These are phyloP conservation scores for Pterulicium gracile DNA, from an alignment of 1,284 basidiomycete species.

Conservation along the genomic window DNA sequence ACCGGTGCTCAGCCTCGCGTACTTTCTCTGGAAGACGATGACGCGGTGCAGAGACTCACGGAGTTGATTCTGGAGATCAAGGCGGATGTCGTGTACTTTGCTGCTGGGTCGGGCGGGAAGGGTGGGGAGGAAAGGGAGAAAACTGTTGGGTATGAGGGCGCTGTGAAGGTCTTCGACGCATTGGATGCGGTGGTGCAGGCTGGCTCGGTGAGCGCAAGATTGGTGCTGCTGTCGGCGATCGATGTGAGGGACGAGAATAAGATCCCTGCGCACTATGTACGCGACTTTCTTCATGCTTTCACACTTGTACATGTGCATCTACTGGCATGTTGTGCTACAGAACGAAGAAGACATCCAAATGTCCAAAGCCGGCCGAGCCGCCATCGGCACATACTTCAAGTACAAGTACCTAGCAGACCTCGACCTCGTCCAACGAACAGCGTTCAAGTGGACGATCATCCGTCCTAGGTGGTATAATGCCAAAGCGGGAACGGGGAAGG, in stretches of 20 bases:
- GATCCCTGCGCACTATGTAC: conserved; percentile 47
- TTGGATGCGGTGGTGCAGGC: conserved; percentile 38
- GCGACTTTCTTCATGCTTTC: conserved; percentile 13
- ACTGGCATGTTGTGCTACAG: no score
- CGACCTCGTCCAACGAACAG: conserved; percentile 42
- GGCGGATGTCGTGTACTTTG: conserved; percentile 56
- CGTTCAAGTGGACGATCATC: conserved; percentile 62
- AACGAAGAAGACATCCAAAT: conserved; percentile 34
- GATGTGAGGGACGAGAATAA: conserved; percentile 47
- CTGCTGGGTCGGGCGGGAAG: no score
- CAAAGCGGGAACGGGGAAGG: conserved; percentile 40
- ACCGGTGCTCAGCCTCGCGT: conserved; percentile 38
- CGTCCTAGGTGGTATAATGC: conserved; percentile 53
- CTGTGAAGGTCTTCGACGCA: conserved; percentile 64
- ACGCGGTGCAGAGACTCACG: conserved; percentile 34
- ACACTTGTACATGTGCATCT: no score
- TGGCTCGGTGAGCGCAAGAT: conserved; percentile 35
- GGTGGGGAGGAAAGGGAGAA: conserved; percentile 52
- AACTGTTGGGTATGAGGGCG: conserved; percentile 64
- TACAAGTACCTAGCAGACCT: conserved; percentile 66
- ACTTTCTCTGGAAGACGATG: conserved; percentile 52
- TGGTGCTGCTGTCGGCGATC: conserved; percentile 55
- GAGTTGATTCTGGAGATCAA: conserved; percentile 35
- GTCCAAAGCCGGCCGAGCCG: conserved; percentile 32
- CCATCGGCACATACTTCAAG: conserved; percentile 39